Evolutionary conservation across 306 rosid genomes (phyloP).

Genomic region (Fagus sylvatica): DNA sequence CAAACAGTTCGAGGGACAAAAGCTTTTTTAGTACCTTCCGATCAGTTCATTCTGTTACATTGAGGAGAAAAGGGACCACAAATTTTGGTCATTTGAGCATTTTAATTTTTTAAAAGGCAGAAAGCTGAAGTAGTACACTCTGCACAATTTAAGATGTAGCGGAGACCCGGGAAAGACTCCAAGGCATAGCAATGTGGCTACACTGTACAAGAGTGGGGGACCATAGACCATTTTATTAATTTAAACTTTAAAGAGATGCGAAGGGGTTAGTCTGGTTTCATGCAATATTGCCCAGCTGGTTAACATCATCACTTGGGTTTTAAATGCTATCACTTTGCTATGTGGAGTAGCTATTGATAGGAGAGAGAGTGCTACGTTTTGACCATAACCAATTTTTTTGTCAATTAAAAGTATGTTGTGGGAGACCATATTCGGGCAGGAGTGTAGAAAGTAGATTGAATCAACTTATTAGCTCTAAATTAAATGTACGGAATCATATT

Average conservation of each 20-base stretch:
- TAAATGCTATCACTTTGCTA: slow-evolving; percentile 8
- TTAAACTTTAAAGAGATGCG: slow-evolving; percentile 17
- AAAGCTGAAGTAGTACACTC: slow-evolving; percentile 17
- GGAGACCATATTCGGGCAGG: slow-evolving; percentile 19
- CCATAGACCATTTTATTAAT: slow-evolving; percentile 37
- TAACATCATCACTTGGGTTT: slow-evolving; percentile 1
- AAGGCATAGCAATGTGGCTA: slow-evolving; percentile 29
- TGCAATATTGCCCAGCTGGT: slow-evolving; percentile 49
- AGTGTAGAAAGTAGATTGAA: neutral
- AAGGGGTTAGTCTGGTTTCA: slow-evolving; percentile 32
- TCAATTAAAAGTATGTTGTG: slow-evolving; percentile 25
- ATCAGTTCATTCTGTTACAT: slow-evolving; percentile 42
- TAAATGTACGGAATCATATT: no score
- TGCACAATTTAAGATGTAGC: slow-evolving; percentile 35
- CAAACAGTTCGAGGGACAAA: slow-evolving; percentile 37
- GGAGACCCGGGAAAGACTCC: slow-evolving; percentile 32
- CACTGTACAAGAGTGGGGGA: slow-evolving; percentile 35
- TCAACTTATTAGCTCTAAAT: neutral
- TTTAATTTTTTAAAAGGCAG: slow-evolving; percentile 41
- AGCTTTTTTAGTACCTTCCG: slow-evolving; percentile 43
- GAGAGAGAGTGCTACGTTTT: slow-evolving; percentile 29
- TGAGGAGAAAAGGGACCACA: slow-evolving; percentile 45
- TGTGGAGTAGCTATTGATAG: slow-evolving; percentile 18
- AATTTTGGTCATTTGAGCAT: slow-evolving; percentile 32
- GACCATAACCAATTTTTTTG: slow-evolving; percentile 29